phyloP scores from a whole-genome alignment of 768 basidiomycete species.

The Boletus barrowsii region DNA sequence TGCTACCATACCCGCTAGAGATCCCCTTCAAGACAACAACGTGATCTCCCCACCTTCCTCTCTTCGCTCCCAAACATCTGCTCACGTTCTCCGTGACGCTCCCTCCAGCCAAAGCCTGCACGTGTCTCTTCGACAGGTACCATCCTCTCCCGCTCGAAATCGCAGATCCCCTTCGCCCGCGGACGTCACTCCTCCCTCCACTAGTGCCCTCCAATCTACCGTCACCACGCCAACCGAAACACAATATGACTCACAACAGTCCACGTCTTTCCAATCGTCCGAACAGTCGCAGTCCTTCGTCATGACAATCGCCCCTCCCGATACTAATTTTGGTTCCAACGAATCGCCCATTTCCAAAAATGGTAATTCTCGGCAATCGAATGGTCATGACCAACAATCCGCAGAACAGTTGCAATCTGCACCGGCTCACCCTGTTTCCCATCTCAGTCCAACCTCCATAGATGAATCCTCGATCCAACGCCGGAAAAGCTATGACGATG shows the following conservation, averaged over 20 bases:
- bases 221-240: slow-evolving; percentile 21
- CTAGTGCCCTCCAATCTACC: background rate
- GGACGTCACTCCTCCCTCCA: slow-evolving; percentile 2
- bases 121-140: slow-evolving; percentile 7
- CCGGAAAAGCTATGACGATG: slow-evolving; percentile 46
- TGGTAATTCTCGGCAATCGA: background rate
- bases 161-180: slow-evolving; percentile 14
- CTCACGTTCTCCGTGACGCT: slow-evolving; percentile 21
- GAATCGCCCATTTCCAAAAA: slow-evolving; percentile 8
- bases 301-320: slow-evolving; percentile 44
- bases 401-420: slow-evolving; percentile 15
- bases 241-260: slow-evolving; percentile 6
- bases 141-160: slow-evolving; percentile 1
- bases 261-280: slow-evolving; percentile 19
- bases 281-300: slow-evolving; percentile 37
- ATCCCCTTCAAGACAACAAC: slow-evolving; percentile 36
- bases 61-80: slow-evolving; percentile 22
- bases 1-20: slow-evolving; percentile 21
- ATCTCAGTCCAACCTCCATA: slow-evolving; percentile 23
- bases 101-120: slow-evolving; percentile 24
- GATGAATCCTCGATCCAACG: slow-evolving; percentile 17
- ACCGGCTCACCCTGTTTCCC: slow-evolving; percentile 11
- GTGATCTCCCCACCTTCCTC: slow-evolving; percentile 32
- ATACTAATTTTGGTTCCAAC: slow-evolving; percentile 2
- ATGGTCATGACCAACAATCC: background rate